Evolutionary conservation across 495 filamentous ascomycete species (phyloP), one percentile per base, ranked within the genome.

Genomic region (Tuber aestivum): DNA sequence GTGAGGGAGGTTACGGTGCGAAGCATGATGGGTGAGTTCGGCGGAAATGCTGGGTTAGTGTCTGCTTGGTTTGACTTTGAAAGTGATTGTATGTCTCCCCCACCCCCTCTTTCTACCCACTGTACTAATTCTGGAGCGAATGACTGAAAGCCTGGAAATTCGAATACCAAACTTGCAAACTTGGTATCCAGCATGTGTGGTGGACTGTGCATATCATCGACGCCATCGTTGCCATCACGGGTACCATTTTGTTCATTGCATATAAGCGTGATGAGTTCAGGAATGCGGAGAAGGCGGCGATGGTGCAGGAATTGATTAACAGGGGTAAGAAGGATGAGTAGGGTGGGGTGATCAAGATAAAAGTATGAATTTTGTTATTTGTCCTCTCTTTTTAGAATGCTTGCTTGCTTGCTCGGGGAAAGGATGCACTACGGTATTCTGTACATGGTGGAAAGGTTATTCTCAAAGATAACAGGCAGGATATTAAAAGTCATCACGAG

Each of bases 21-120:
- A n/a, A 97, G 93, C 79, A 97, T 99, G 95, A 99, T 99, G 95
- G 95, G 95, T 38, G 92, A 92, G 40, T 98, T 90, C 81, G 90
- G 89, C 32, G 95, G 95, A 7, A 94, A 97, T 83, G 94, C 93
- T 0, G 96, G 93, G 0, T 85, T 99, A 41, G 83, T 99, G 65
- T 94, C 91, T 61, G 86, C 91, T 3, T 99, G 96, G 96, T 98
- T 94, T 82, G 92, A 98, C 84, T 80, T 87, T 56, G 84, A 86
- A 8, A 80, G 79, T 0, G 85, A 82, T 70, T 79, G 79, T 82
- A 72, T 50, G 79, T 61, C 18, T 4, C 42, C 69, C 50, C 48
- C 56, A 2, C 5, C 23, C 38, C 16, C 8, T 23, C 7, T 20
- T 2, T 16, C 12, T 70, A 7, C 12, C 14, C 12, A 27, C 9